A percentile compares a stretch with the other conserved stretches of the same genome.
Evolutionary conservation across 2,329 filamentous ascomycete genomes (phyloP).

Genomic region (Aspergillus sp.): DNA sequence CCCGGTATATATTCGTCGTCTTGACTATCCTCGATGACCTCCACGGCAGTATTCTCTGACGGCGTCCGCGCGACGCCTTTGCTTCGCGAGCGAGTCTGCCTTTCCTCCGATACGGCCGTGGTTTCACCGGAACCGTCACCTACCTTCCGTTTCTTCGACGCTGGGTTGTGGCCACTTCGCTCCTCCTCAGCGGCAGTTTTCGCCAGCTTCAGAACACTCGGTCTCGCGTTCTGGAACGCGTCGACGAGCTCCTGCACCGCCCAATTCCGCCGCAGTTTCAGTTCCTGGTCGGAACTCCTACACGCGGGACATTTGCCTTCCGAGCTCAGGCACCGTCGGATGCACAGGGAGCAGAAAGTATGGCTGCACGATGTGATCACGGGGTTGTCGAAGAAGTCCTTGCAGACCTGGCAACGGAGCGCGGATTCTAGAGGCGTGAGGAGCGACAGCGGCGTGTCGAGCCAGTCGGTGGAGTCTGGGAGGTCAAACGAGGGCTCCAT

Average conservation of each 20-base stretch:
- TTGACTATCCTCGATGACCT: constrained; percentile 40
- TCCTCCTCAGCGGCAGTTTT: constrained; percentile 52
- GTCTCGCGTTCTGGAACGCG: constrained; percentile 66
- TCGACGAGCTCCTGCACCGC: constrained; percentile 81
- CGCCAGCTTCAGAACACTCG: constrained; percentile 63
- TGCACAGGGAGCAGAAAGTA: constrained; percentile 95
- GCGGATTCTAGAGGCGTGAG: constrained; percentile 67
- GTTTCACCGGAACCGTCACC: constrained; percentile 26
- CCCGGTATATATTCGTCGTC: constrained; percentile 39
- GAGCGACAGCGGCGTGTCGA: constrained; percentile 43
- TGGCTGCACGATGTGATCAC: constrained; percentile 94
- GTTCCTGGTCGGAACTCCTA: constrained; percentile 73
- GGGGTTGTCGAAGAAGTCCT: constrained; percentile 92
- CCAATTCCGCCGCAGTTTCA: constrained; percentile 81
- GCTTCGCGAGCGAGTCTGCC: constrained; percentile 35
- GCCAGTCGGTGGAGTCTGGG: constrained; percentile 49
- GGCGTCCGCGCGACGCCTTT: constrained; percentile 15
- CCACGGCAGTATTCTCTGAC: constrained; percentile 12
- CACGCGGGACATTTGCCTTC: constrained; percentile 90
- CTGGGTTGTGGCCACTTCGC: constrained; percentile 43
- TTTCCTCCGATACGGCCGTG: constrained; percentile 24
- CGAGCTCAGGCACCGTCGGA: constrained; percentile 75
- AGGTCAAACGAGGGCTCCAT: constrained; percentile 40
- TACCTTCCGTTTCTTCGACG: constrained; percentile 35
- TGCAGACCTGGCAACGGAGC: constrained; percentile 94